Evolutionary conservation across 257 asterid species (phyloP).

Genomic region (Solanum pinnatisectum): DNA sequence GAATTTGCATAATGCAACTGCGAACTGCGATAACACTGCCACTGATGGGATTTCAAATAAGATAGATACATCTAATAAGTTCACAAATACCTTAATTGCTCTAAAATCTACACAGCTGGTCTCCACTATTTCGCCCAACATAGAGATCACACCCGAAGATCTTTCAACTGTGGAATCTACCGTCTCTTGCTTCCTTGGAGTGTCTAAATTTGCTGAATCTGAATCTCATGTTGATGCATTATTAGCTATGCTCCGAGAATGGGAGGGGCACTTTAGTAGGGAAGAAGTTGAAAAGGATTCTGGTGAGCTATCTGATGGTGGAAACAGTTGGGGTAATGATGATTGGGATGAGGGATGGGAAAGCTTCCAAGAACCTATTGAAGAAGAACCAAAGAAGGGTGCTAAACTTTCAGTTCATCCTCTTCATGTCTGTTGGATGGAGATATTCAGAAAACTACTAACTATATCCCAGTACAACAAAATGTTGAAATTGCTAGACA

Average conservation of each 20-base stretch:
- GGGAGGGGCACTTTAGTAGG: slow-evolving; percentile 64
- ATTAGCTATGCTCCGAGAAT: slow-evolving; percentile 60
- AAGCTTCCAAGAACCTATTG: slow-evolving; percentile 63
- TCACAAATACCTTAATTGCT: slow-evolving; percentile 68
- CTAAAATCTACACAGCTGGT: slow-evolving; percentile 75
- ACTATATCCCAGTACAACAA: slow-evolving; percentile 25
- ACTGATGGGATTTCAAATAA: slow-evolving; percentile 21
- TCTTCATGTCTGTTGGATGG: slow-evolving; percentile 72
- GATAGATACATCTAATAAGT: slow-evolving; percentile 35
- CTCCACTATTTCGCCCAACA: slow-evolving; percentile 50
- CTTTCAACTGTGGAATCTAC: slow-evolving; percentile 62
- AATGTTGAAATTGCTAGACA: slow-evolving; percentile 51
- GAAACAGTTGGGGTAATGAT: slow-evolving; percentile 57
- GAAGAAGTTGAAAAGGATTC: slow-evolving; percentile 23
- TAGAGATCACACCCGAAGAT: slow-evolving; percentile 62
- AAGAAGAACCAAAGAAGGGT: slow-evolving; percentile 34
- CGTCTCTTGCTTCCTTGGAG: slow-evolving; percentile 57
- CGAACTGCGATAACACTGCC: slow-evolving; percentile 15
- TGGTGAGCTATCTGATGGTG: slow-evolving; percentile 33
- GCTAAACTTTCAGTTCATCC: slow-evolving; percentile 40
- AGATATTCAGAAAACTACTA: slow-evolving; percentile 37
- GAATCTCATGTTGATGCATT: slow-evolving; percentile 40
- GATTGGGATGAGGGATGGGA: slow-evolving; percentile 99
- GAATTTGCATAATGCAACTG: slow-evolving; percentile 26
- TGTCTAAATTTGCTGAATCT: slow-evolving; percentile 46